Percentiles rank a stretch among this genome's conserved stretches.
Evolutionary conservation across 352 stramenopile genomes (phyloP).

Genomic region (Aphanomyces astaci): DNA sequence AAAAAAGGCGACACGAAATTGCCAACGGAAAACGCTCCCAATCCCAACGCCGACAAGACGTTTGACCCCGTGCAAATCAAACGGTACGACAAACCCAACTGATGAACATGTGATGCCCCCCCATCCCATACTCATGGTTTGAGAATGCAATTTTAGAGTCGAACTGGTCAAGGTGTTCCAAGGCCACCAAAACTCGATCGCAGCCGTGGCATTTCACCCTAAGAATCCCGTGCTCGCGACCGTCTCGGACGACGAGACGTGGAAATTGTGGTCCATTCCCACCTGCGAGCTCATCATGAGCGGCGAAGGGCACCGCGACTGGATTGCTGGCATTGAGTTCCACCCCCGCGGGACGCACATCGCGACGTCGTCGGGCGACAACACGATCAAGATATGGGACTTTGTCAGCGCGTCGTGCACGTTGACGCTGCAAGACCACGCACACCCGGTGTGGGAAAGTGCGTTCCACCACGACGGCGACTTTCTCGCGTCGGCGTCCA

Average conservation of each 20-base stretch:
- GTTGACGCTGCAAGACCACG: conserved; percentile 86
- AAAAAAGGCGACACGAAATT: conserved; percentile 50
- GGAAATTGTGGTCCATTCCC: conserved; percentile 92
- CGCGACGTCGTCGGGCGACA: conserved; percentile 86
- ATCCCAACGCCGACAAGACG: conserved; percentile 64
- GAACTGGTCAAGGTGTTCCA: conserved; percentile 82
- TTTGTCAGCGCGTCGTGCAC: conserved; percentile 85
- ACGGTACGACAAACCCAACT: conserved; percentile 15
- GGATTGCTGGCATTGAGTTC: conserved; percentile 87
- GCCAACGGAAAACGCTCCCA: conserved; percentile 46
- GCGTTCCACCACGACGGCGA: conserved; percentile 91
- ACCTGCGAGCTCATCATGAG: conserved; percentile 93
- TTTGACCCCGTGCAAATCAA: conserved; percentile 61
- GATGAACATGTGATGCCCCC: background rate
- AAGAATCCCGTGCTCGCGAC: conserved; percentile 90
- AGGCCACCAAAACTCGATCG: conserved; percentile 86
- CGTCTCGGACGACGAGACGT: conserved; percentile 90
- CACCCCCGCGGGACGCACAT: conserved; percentile 89
- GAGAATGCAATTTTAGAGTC: no score
- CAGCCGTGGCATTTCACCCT: conserved; percentile 86
- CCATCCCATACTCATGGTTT: no score
- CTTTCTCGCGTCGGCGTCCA: conserved; percentile 87
- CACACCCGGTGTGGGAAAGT: conserved; percentile 90
- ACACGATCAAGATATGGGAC: conserved; percentile 93
- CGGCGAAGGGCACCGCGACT: conserved; percentile 88